These are phyloP conservation scores for Trichoderma asperellum DNA, from an alignment of 2,329 filamentous ascomycete genomes.

Conservation along the genomic window DNA sequence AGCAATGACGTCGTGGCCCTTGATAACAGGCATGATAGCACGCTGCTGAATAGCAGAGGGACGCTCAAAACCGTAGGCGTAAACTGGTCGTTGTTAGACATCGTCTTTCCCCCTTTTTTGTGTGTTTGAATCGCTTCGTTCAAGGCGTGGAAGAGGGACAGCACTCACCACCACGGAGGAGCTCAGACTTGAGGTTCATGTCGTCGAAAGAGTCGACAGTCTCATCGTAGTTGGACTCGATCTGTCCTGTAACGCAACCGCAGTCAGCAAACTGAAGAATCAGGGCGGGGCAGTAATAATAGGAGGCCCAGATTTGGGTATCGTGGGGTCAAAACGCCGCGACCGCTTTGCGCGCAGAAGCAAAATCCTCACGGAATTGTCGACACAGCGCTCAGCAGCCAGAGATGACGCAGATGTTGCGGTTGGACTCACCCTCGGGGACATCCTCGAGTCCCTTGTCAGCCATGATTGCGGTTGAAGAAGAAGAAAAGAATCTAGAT, in stretches of 20 bases:
- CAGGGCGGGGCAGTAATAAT: conserved; percentile 7
- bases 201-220: conserved; percentile 98
- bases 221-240: conserved; percentile 99
- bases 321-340: conserved; percentile 28
- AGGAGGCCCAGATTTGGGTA: conserved; percentile 18
- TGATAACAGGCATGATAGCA: conserved; percentile 99
- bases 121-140: conserved; percentile 5
- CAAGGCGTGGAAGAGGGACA: conserved; percentile 27
- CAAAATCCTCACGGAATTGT: background rate
- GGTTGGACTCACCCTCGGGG: conserved; percentile 74
- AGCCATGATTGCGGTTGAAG: conserved; percentile 89
- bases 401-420: background rate
- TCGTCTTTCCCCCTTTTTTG: background rate
- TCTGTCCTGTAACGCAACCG: conserved; percentile 70
- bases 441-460: conserved; percentile 98
- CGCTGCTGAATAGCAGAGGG: conserved; percentile 99
- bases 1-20: conserved; percentile 99
- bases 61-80: conserved; percentile 99
- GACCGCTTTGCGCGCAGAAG: conserved; percentile 17
- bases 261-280: conserved; percentile 32
- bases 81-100: conserved; percentile 60
- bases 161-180: conserved; percentile 81
- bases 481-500: conserved; percentile 62
- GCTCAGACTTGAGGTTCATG: conserved; percentile 96
- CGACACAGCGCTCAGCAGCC: background rate